Conservation (phyloP, 108 stramenopile genomes). For the Cylindrotheca fusiformis region DNA sequence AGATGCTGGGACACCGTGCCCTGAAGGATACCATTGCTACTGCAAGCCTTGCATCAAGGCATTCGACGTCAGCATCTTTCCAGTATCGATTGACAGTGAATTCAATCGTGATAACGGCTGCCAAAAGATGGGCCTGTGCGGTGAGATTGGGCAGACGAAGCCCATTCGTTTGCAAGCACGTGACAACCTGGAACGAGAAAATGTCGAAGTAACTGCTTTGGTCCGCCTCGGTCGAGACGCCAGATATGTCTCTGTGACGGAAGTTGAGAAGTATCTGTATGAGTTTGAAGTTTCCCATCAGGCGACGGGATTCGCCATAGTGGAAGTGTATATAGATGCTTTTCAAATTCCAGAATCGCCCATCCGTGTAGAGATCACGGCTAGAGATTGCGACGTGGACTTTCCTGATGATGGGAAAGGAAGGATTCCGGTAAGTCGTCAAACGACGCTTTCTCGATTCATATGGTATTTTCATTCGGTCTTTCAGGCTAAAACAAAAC, state of each 20-base stretch:
- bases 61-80: conserved; percentile 11
- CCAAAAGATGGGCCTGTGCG: background rate
- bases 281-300: conserved; percentile 13
- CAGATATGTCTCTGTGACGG: background rate
- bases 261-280: conserved; percentile 2
- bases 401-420: background rate
- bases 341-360: conserved; percentile 33
- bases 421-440: background rate
- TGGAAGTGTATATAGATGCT: conserved; percentile 26
- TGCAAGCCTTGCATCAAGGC: conserved; percentile 35
- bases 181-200: conserved; percentile 18
- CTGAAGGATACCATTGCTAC: conserved; percentile 17
- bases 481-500: no score
- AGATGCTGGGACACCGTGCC: conserved; percentile 10
- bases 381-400: background rate
- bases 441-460: no score
- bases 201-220: background rate
- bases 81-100: conserved; percentile 4
- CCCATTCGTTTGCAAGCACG: conserved; percentile 1
- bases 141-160: conserved; percentile 9
- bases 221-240: background rate
- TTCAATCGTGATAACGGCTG: background rate
- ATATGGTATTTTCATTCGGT: no score
- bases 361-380: conserved; percentile 23
- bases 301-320: conserved; percentile 4